Evolutionary conservation across 495 filamentous ascomycete species (phyloP), one percentile per base, ranked within the genome.

Genomic region (Penicillium bialowiezense): DNA sequence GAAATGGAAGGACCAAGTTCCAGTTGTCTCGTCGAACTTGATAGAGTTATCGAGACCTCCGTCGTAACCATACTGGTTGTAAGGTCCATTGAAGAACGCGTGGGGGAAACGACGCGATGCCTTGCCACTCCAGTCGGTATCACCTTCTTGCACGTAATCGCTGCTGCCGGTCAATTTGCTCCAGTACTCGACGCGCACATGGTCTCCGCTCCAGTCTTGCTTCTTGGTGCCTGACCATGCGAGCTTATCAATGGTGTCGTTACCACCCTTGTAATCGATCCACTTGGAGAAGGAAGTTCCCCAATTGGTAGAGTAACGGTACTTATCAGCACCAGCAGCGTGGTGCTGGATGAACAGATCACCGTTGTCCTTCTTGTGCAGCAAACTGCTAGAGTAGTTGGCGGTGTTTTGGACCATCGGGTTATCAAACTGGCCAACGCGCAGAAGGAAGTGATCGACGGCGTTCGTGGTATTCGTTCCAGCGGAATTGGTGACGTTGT

Each of bases 1-100:
- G 57, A 83, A 82, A 53, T 81, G 70, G 50, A 77, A 76, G 15
- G 74, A 67, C 85, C 85, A 88, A 7, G 64, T 68, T 24, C 77
- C 79, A 50, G 79, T 71, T 5, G 47, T 10, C 3, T 60, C 51
- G 28, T 79, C 65, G 35, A 81, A 70, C 19, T 72, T 51, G 65
- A 85, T 76, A n/a, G 62, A 57, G 36, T 83, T 81, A 7, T 73
- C 63, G 29, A 86, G 51, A 6, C 85, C 85, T 1, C 69, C 73
- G 58, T 88, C 85, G 61, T 79, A 88, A 29, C 85, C 83, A 60
- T 79, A 88, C 45, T 83, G 73, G 55, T 88, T 88, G 65, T 78
- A 88, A 1, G 78, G 72, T 0, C 85, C 85, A 26, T 87, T 78
- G 49, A 81, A 69, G 67, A 73, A 87, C 39, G 84, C 63, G 63